A percentile compares a stretch with the other conserved stretches of the same genome.
These are phyloP conservation scores for Chamaenerion angustifolium DNA, from an alignment of 345 rosid species.

Conservation along the genomic window DNA sequence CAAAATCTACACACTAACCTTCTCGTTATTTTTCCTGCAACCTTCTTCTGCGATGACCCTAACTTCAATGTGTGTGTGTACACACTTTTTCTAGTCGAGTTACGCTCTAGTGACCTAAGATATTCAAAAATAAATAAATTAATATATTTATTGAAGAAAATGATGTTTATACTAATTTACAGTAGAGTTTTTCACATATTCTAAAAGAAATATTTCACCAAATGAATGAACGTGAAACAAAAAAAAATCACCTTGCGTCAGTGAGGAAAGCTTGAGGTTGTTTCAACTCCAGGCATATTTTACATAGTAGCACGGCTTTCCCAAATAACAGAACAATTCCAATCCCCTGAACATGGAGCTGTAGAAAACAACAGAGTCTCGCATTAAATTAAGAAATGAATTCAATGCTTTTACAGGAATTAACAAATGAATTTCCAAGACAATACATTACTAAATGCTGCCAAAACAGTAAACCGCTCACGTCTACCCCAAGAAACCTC, in stretches of 20 bases:
- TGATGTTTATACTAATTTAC: no score
- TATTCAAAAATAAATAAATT: constrained; percentile 4
- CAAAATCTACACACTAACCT: constrained; percentile 33
- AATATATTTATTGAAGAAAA: no score
- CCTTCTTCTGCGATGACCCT: constrained; percentile 27
- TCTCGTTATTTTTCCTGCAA: constrained; percentile 61
- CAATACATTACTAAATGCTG: no score
- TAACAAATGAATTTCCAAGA: no score
- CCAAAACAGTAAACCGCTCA: no score
- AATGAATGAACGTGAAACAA: not conserved
- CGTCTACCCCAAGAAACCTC: no score
- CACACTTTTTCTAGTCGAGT: constrained; percentile 16
- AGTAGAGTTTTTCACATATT: not conserved
- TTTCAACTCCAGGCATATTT: constrained; percentile 30
- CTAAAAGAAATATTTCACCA: not conserved
- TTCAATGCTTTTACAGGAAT: no score
- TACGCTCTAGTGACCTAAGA: constrained; percentile 37
- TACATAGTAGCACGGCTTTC: constrained; percentile 38
- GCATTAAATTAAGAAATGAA: no score
- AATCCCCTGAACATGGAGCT: no score
- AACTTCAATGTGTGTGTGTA: constrained; percentile 19
- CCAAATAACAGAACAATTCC: no score
- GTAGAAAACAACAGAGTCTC: no score
- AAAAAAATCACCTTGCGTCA: not conserved
- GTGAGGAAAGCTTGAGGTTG: constrained; percentile 18